Percentiles rank a stretch among this genome's conserved stretches.
These are phyloP conservation scores for Nannizzia gypsea DNA, from an alignment of 2,329 filamentous ascomycete genomes.

Conservation along the genomic window DNA sequence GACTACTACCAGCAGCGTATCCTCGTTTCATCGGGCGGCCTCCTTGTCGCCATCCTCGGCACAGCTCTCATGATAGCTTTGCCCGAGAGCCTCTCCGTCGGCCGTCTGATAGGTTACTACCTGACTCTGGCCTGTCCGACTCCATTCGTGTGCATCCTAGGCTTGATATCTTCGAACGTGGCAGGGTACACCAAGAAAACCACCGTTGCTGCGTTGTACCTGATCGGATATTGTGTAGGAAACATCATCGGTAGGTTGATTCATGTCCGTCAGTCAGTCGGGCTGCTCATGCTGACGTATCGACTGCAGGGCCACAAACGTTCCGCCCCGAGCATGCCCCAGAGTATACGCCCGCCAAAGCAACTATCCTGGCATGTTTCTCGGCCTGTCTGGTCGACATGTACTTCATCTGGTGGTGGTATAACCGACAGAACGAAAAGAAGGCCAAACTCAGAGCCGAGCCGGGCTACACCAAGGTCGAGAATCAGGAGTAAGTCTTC, in stretches of 20 bases:
- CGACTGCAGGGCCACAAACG: constrained; percentile 36
- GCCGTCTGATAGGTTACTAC: constrained; percentile 54
- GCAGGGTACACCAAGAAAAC: constrained; percentile 45
- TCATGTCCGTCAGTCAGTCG: background rate
- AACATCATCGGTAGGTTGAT: constrained; percentile 43
- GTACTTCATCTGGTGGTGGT: constrained; percentile 53
- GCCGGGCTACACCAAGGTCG: constrained; percentile 48
- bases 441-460: constrained; percentile 43
- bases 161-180: constrained; percentile 51
- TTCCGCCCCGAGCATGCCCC: constrained; percentile 44
- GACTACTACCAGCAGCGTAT: constrained; percentile 47
- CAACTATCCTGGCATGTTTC: constrained; percentile 21
- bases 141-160: constrained; percentile 52
- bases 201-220: constrained; percentile 39
- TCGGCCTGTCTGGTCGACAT: constrained; percentile 38
- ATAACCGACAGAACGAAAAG: constrained; percentile 45
- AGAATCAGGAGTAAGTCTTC: constrained; percentile 51
- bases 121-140: constrained; percentile 50
- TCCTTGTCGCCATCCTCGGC: constrained; percentile 45
- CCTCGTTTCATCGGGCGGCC: constrained; percentile 42
- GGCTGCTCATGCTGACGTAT: background rate
- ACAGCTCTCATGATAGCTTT: constrained; percentile 54
- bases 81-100: constrained; percentile 45
- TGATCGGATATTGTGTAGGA: constrained; percentile 40
- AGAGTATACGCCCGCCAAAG: constrained; percentile 26